phyloP scores from a whole-genome alignment of 2,329 filamentous ascomycete genomes.

The Xylaria sp. region DNA sequence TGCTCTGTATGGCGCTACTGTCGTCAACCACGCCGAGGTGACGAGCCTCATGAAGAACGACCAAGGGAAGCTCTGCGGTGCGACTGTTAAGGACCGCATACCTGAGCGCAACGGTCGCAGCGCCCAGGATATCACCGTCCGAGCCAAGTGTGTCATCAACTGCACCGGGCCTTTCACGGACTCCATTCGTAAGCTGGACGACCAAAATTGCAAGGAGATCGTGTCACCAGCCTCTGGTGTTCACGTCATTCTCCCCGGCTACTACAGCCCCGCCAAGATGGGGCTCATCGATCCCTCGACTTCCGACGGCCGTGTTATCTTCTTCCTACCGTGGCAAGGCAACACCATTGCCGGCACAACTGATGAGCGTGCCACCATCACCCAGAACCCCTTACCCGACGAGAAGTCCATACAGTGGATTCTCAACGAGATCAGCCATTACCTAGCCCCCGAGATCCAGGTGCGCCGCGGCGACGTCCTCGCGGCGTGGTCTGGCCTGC shows the following conservation, averaged over 20 bases:
- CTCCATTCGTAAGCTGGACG: conserved; percentile 84
- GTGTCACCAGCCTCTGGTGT: conserved; percentile 86
- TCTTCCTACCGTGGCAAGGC: conserved; percentile 92
- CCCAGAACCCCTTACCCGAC: conserved; percentile 74
- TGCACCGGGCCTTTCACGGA: conserved; percentile 89
- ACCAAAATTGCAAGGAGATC: conserved; percentile 73
- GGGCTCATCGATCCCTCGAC: conserved; percentile 85
- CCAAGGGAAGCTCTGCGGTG: conserved; percentile 74
- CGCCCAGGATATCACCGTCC: conserved; percentile 69
- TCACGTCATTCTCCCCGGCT: conserved; percentile 85
- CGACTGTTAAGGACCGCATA: conserved; percentile 73
- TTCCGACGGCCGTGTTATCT: conserved; percentile 87
- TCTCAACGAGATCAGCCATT: conserved; percentile 79
- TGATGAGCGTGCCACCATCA: conserved; percentile 76
- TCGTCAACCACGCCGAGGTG: conserved; percentile 84
- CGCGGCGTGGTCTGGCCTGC: conserved; percentile 87
- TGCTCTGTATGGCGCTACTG: conserved; percentile 81
- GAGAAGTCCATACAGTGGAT: conserved; percentile 91
- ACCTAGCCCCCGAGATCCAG: conserved; percentile 82
- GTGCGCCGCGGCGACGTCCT: conserved; percentile 86
- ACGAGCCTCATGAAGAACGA: conserved; percentile 76
- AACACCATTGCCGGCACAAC: conserved; percentile 92
- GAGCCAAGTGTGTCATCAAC: conserved; percentile 83
- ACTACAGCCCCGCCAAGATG: conserved; percentile 85
- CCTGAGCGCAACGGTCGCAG: conserved; percentile 67